A percentile compares a stretch with the other conserved stretches of the same genome.
These are phyloP conservation scores for Nicotiana noctiflora DNA, from an alignment of 257 asterid species.

Conservation along the genomic window DNA sequence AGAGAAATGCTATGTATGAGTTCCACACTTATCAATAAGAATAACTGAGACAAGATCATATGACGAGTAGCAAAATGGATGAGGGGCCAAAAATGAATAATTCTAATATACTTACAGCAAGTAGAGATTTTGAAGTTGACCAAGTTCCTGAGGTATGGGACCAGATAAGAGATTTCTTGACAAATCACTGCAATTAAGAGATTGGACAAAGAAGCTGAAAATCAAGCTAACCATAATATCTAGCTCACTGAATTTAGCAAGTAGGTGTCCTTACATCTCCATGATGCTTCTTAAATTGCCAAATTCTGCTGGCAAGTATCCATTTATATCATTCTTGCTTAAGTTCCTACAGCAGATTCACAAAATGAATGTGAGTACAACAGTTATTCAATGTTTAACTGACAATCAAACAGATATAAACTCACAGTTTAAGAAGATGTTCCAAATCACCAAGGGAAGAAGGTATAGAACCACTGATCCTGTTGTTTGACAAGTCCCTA, in stretches of 20 bases:
- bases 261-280: constrained; percentile 61
- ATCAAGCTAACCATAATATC: background rate
- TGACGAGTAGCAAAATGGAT: background rate
- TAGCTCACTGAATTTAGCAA: background rate
- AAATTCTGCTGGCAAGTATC: constrained; percentile 77
- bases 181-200: constrained; percentile 57
- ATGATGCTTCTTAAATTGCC: constrained; percentile 84
- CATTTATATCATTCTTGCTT: constrained; percentile 65
- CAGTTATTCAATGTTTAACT: background rate
- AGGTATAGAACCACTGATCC: constrained; percentile 67
- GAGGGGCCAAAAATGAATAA: background rate
- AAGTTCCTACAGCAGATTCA: constrained; percentile 45
- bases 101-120: constrained; percentile 51
- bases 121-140: constrained; percentile 81
- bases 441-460: constrained; percentile 92
- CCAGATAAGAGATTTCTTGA: constrained; percentile 83
- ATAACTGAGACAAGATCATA: background rate
- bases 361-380: background rate
- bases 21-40: background rate
- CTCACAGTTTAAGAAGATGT: constrained; percentile 92
- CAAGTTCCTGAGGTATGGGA: constrained; percentile 68
- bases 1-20: background rate
- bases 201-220: background rate
- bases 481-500: constrained; percentile 85
- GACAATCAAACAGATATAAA: constrained; percentile 14